Evolutionary conservation across 2,329 filamentous ascomycete species (phyloP).

Genomic region (Emergomyces africanus): DNA sequence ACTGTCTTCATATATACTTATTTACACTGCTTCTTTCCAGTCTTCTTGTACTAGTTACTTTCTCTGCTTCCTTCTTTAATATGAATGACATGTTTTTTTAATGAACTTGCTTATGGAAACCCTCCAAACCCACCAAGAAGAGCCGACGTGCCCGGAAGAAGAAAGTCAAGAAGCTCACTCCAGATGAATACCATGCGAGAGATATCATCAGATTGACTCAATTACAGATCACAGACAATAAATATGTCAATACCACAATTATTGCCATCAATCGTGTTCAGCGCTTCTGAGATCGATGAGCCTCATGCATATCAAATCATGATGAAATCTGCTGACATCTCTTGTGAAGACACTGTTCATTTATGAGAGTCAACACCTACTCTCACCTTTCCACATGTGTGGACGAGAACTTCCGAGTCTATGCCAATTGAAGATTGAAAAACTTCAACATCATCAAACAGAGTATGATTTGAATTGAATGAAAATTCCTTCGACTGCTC

Average conservation of each 20-base stretch:
- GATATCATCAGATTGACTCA: constrained; percentile 1
- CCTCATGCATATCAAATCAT: too few species aligned
- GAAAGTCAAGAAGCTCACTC: neutral
- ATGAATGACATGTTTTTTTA: neutral
- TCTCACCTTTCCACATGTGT: too few species aligned
- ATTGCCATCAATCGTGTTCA: constrained; percentile 4
- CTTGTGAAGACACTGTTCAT: too few species aligned
- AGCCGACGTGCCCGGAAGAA: neutral
- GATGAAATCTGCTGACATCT: too few species aligned
- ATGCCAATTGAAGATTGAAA: neutral
- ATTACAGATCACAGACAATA: constrained; percentile 1
- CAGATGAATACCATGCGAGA: constrained; percentile 1
- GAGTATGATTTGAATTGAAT: constrained; percentile 5
- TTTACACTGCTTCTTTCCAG: neutral
- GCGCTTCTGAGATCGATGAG: constrained; percentile 4
- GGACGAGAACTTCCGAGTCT: too few species aligned
- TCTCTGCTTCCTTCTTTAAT: neutral
- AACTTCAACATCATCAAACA: constrained; percentile 3
- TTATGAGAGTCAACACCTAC: too few species aligned
- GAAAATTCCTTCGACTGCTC: constrained; percentile 5
- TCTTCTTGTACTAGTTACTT: neutral
- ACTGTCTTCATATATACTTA: neutral
- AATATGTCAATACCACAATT: constrained; percentile 5
- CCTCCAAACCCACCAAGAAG: neutral
- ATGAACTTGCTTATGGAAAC: neutral